Evolutionary conservation across 352 stramenopile genomes (phyloP).

Genomic region (Phytopythium delawarense): DNA sequence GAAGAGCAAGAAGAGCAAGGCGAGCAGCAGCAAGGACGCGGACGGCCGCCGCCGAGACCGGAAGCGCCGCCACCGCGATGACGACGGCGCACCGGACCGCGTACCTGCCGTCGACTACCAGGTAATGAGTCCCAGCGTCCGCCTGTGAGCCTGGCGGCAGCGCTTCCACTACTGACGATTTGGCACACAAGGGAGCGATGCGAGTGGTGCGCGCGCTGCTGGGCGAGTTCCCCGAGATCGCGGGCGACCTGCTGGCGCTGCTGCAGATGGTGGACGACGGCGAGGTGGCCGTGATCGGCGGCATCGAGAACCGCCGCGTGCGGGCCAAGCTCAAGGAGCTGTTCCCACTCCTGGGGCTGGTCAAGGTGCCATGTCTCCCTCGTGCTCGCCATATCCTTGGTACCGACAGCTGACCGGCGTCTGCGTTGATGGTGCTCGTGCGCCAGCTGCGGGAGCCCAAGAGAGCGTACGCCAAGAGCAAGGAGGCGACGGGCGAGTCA

Average conservation of each 20-base stretch:
- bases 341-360: constrained; percentile 66
- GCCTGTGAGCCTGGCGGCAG: background rate
- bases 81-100: background rate
- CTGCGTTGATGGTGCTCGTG: background rate
- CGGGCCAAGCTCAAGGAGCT: constrained; percentile 56
- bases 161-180: background rate
- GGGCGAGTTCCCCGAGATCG: constrained; percentile 59
- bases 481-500: constrained; percentile 14
- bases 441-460: constrained; percentile 43
- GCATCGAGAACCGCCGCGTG: constrained; percentile 72
- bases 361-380: constrained; percentile 30
- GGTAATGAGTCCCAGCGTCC: constrained; percentile 1
- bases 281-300: constrained; percentile 67
- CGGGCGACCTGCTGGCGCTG: constrained; percentile 52
- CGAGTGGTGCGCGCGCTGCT: constrained; percentile 52
- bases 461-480: constrained; percentile 44
- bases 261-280: constrained; percentile 78
- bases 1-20: constrained; percentile 12
- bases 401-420: no score
- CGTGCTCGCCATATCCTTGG: no score
- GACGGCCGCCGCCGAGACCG: constrained; percentile 7
- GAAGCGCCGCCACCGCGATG: background rate
- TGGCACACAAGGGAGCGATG: constrained; percentile 25
- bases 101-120: constrained; percentile 19
- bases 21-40: constrained; percentile 11